These are phyloP conservation scores for Aspergillus novofumigatus DNA, from an alignment of 2,329 filamentous ascomycete species.

Conservation along the genomic window DNA sequence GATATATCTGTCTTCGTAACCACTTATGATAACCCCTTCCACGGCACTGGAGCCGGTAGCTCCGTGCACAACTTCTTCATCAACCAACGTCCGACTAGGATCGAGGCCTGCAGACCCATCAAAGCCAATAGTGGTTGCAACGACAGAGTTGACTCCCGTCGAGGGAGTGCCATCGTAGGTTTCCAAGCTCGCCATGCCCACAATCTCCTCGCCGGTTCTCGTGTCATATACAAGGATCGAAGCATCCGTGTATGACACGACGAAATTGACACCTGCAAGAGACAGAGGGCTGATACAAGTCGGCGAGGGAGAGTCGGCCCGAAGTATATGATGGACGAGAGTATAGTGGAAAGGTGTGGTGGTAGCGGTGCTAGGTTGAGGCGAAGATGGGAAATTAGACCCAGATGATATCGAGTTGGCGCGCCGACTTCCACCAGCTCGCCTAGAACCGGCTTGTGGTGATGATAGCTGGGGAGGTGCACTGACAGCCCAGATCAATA, in stretches of 20 bases:
- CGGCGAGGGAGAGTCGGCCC: conserved; percentile 67
- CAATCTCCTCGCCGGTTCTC: conserved; percentile 82
- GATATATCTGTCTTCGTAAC: conserved; percentile 94
- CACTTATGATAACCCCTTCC: conserved; percentile 91
- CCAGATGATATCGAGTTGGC: conserved; percentile 93
- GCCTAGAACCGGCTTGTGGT: conserved; percentile 67
- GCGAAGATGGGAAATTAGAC: conserved; percentile 83
- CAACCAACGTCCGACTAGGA: conserved; percentile 57
- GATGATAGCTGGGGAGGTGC: conserved; percentile 81
- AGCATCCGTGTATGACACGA: conserved; percentile 88
- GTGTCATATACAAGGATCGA: conserved; percentile 91
- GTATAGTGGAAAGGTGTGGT: conserved; percentile 83
- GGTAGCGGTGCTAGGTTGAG: conserved; percentile 82
- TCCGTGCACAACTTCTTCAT: conserved; percentile 72
- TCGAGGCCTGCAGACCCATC: conserved; percentile 62
- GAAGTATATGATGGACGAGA: conserved; percentile 78
- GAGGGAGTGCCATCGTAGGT: conserved; percentile 85
- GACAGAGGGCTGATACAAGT: conserved; percentile 93
- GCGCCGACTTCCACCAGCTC: conserved; percentile 72
- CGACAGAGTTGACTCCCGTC: conserved; percentile 83
- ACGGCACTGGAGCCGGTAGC: conserved; percentile 80
- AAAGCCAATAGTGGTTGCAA: conserved; percentile 77
- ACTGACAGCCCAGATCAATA: conserved; percentile 92
- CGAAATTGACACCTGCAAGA: conserved; percentile 76
- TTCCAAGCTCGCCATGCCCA: conserved; percentile 87